A percentile compares a stretch with the other conserved stretches of the same genome.
phyloP scores from a whole-genome alignment of 495 filamentous ascomycete species.

The Podospora tetraspora region DNA sequence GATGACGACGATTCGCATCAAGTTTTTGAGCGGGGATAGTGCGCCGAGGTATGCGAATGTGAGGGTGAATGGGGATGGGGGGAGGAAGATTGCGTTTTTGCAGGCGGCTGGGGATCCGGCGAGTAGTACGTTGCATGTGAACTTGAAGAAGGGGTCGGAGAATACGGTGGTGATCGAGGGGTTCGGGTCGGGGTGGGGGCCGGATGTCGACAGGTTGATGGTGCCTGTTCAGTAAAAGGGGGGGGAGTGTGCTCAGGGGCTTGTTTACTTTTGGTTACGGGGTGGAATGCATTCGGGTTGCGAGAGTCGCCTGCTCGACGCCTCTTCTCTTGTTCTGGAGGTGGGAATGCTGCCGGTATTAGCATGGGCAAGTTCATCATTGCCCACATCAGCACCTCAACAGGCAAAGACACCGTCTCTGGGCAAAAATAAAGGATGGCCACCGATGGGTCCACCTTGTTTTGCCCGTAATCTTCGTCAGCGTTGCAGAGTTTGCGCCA shows the following conservation, averaged over 20 bases:
- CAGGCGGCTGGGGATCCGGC: slow-evolving; percentile 31
- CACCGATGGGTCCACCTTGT: not conserved
- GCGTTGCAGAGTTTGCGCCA: not conserved
- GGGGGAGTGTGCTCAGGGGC: not conserved
- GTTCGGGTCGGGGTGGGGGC: slow-evolving; percentile 43
- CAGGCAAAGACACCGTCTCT: no score
- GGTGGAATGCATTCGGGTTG: not conserved
- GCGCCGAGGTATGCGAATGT: slow-evolving; percentile 48
- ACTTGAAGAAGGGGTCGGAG: slow-evolving; percentile 35
- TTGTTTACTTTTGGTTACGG: not conserved
- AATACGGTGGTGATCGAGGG: slow-evolving; percentile 49
- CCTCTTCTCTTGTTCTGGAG: not conserved
- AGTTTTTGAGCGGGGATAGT: slow-evolving; percentile 50
- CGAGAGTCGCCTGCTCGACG: not conserved
- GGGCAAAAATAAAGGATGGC: not conserved
- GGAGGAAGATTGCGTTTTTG: slow-evolving; percentile 46
- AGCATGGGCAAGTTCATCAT: no score
- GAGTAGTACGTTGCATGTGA: slow-evolving; percentile 39
- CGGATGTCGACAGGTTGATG: slow-evolving; percentile 53
- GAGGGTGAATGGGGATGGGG: slow-evolving; percentile 50
- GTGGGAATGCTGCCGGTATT: not conserved
- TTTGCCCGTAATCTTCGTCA: not conserved
- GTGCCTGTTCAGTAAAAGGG: slow-evolving; percentile 41
- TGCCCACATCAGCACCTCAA: no score
- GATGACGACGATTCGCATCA: slow-evolving; percentile 49